Percentiles rank a stretch among this genome's conserved stretches.
Conservation (phyloP, 2,329 filamentous ascomycete genomes). For the Boeremia lycopersici region DNA sequence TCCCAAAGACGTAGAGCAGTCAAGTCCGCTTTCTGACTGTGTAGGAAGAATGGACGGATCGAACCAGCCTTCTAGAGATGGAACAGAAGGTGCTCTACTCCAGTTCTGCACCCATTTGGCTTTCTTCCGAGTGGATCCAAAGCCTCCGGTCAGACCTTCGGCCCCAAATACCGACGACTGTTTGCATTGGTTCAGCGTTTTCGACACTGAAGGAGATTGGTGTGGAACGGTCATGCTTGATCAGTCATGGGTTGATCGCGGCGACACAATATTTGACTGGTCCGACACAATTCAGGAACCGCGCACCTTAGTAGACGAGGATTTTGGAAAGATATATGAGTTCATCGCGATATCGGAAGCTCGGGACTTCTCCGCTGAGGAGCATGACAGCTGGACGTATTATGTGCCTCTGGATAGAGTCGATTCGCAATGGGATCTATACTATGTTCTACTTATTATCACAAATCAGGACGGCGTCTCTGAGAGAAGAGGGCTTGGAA, state of each 20-base stretch:
- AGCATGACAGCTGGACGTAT: neutral
- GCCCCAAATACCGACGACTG: neutral
- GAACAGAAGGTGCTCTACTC: neutral
- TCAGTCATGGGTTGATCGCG: neutral
- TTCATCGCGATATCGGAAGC: conserved; percentile 2
- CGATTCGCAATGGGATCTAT: neutral
- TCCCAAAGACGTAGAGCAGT: no score
- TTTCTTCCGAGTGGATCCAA: neutral
- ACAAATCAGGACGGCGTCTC: neutral
- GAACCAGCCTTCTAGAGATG: no score
- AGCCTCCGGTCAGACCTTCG: neutral
- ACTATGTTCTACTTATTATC: neutral
- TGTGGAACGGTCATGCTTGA: neutral
- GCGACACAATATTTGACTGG: neutral
- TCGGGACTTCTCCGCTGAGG: neutral
- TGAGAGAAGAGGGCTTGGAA: neutral
- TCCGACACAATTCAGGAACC: neutral
- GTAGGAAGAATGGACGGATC: neutral
- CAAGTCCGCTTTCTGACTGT: rapidly evolving
- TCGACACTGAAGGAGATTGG: neutral
- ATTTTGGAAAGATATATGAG: neutral
- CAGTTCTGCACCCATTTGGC: neutral
- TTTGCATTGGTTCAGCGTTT: neutral
- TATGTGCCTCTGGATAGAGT: neutral
- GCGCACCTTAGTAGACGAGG: neutral